Conservation (phyloP, 1,284 basidiomycete genomes). For the Puccinia horiana region DNA sequence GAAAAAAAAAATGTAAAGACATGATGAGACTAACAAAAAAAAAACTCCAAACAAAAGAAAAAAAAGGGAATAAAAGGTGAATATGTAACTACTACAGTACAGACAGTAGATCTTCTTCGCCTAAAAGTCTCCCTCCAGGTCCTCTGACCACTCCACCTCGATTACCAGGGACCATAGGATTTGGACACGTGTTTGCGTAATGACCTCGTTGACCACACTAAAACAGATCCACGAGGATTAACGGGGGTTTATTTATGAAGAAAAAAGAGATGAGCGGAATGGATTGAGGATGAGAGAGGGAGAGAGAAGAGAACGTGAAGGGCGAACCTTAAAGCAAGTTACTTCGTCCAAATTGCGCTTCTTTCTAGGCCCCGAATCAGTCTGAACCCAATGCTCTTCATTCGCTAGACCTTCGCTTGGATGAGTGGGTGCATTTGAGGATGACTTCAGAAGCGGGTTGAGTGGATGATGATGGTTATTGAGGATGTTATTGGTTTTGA, state of each 20-base stretch:
- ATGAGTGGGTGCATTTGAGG: neutral
- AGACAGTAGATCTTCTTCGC: conserved; percentile 36
- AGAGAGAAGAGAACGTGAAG: neutral
- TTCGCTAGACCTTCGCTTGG: conserved; percentile 14
- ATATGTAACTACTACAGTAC: neutral
- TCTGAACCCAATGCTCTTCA: conserved; percentile 52
- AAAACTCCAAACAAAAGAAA: neutral
- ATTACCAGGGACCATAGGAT: conserved; percentile 78
- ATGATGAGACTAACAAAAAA: neutral
- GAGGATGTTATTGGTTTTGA: conserved; percentile 13
- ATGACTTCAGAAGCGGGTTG: neutral
- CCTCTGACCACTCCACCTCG: conserved; percentile 66
- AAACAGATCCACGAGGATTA: neutral
- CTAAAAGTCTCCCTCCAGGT: conserved; percentile 38
- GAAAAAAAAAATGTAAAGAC: no score
- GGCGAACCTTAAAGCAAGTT: conserved; percentile 78
- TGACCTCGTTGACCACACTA: conserved; percentile 87
- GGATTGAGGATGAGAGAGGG: neutral
- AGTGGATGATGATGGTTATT: conserved; percentile 2
- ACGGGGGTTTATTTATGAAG: neutral
- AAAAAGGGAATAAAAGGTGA: neutral
- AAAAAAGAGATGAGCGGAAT: neutral
- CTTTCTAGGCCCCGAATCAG: conserved; percentile 56
- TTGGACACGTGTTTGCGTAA: conserved; percentile 89
- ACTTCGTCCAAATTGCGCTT: conserved; percentile 81